Percentiles rank a stretch among this genome's conserved stretches.
phyloP scores from a whole-genome alignment of 345 rosid species.

The Syzygium grande region DNA sequence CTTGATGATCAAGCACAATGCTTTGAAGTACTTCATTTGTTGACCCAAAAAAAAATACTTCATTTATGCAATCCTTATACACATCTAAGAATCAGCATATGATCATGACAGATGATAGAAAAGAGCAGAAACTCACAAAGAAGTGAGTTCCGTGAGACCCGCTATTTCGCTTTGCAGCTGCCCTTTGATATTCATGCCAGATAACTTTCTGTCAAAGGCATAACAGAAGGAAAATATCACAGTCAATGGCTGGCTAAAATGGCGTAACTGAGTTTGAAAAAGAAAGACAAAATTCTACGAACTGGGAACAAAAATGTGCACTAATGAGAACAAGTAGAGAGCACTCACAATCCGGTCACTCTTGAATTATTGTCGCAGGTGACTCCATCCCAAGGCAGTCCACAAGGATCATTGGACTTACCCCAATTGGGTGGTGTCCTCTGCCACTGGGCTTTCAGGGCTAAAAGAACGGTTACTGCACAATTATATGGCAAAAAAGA shows the following conservation, averaged over 20 bases:
- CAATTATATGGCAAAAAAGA: neutral
- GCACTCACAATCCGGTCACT: slow-evolving; percentile 70
- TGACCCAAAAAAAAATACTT: neutral
- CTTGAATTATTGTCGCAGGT: slow-evolving; percentile 51
- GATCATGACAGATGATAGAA: neutral
- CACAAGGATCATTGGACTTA: slow-evolving; percentile 72
- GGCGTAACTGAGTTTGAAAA: neutral
- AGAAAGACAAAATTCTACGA: neutral
- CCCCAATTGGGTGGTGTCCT: slow-evolving; percentile 74
- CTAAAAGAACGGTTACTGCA: slow-evolving; percentile 66
- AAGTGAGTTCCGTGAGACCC: slow-evolving; percentile 59
- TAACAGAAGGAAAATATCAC: neutral
- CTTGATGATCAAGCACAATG: neutral
- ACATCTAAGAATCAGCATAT: neutral
- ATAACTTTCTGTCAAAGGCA: slow-evolving; percentile 44
- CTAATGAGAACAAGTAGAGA: neutral
- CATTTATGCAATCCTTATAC: neutral
- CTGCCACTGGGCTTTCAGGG: slow-evolving; percentile 68
- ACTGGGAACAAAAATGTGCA: neutral
- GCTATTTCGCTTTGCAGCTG: slow-evolving; percentile 83
- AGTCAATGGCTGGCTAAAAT: neutral
- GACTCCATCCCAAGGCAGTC: slow-evolving; percentile 85
- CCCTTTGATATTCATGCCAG: slow-evolving; percentile 77
- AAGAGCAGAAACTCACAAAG: slow-evolving; percentile 52
- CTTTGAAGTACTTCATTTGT: neutral